Evolutionary conservation across 2,329 filamentous ascomycete species (phyloP).

Genomic region (Parafenestella ontariensis): DNA sequence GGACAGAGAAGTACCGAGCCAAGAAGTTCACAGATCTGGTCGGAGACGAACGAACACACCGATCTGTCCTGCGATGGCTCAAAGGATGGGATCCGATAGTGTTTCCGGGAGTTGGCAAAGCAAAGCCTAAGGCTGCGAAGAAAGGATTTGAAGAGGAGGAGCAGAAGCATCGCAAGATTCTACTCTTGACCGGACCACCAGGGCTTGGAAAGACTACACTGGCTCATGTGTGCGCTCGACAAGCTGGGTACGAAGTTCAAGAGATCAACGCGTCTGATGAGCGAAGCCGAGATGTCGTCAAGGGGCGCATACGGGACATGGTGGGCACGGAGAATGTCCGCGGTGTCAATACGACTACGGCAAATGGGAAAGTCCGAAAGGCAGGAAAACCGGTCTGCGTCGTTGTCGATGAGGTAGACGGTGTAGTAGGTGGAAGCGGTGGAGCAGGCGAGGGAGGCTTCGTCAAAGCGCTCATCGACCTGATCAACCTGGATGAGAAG

Average conservation of each 20-base stretch:
- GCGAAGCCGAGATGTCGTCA: conserved; percentile 86
- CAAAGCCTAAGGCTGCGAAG: conserved; percentile 59
- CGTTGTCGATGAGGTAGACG: conserved; percentile 95
- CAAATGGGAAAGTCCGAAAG: conserved; percentile 67
- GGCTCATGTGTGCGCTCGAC: conserved; percentile 92
- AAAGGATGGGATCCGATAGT: conserved; percentile 94
- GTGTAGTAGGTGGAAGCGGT: conserved; percentile 78
- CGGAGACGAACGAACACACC: conserved; percentile 92
- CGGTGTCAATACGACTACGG: conserved; percentile 65
- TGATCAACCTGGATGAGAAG: conserved; percentile 85
- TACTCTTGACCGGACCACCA: conserved; percentile 89
- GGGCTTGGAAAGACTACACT: conserved; percentile 95
- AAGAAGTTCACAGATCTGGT: conserved; percentile 90
- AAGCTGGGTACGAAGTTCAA: conserved; percentile 94
- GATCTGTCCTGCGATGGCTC: conserved; percentile 88
- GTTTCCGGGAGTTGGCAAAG: conserved; percentile 76
- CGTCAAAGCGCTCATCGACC: conserved; percentile 90
- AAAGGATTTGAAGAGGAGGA: conserved; percentile 67
- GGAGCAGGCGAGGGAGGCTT: conserved; percentile 86
- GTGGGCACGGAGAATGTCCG: conserved; percentile 93
- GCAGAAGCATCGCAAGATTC: conserved; percentile 81
- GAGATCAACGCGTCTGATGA: conserved; percentile 99
- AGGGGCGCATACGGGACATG: conserved; percentile 87
- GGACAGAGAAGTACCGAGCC: conserved; percentile 98
- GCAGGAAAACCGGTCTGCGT: conserved; percentile 88